phyloP scores from a whole-genome alignment of 2,329 filamentous ascomycete species.

The Colletotrichum viniferum region DNA sequence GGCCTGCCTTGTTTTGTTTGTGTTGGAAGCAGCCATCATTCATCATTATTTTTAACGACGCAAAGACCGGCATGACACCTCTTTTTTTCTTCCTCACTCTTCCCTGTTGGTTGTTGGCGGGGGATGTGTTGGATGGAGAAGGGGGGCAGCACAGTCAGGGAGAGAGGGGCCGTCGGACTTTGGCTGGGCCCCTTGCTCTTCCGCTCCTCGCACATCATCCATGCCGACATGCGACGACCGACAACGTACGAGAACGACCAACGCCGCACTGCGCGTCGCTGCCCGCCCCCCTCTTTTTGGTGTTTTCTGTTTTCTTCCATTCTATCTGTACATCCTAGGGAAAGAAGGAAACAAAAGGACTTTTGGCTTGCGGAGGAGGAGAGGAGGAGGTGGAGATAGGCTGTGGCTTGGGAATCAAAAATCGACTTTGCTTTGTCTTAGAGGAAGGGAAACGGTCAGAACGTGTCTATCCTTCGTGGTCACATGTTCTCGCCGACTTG shows the following conservation, averaged over 20 bases:
- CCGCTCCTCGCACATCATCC: neutral
- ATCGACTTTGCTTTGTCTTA: neutral
- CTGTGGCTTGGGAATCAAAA: neutral
- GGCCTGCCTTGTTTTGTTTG: neutral
- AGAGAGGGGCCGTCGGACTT: neutral
- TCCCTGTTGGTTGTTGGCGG: neutral
- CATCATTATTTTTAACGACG: neutral
- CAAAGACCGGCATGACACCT: neutral
- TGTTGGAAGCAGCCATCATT: neutral
- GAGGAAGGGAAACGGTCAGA: neutral
- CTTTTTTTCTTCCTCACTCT: neutral
- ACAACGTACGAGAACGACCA: neutral
- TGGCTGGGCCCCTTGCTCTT: neutral
- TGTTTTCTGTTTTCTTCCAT: neutral
- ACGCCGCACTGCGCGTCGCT: neutral
- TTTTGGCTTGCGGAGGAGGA: neutral
- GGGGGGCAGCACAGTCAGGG: neutral
- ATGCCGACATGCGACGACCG: neutral
- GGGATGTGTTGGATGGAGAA: neutral
- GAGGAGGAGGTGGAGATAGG: neutral
- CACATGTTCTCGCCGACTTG: neutral
- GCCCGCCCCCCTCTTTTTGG: neutral
- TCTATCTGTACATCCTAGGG: constrained; percentile 9
- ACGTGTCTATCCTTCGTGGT: neutral
- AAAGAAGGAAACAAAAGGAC: neutral